Percentiles rank a stretch among this genome's conserved stretches.
Conservation (phyloP, 805 yeast genomes). For the Saccharomycopsis sp. region DNA sequence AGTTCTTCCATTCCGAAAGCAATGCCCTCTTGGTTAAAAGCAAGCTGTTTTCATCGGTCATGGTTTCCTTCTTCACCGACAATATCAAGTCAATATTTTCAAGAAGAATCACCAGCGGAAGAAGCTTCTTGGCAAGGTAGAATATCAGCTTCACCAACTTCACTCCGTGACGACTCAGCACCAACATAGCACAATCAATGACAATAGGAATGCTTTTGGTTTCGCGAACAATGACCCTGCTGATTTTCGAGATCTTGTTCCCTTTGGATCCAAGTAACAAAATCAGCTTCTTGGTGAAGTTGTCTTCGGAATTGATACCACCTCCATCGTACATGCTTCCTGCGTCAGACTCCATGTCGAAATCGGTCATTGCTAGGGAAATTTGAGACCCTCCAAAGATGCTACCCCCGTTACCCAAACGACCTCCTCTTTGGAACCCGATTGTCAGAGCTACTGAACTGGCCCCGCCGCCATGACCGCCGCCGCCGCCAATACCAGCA, state of each 20-base stretch:
- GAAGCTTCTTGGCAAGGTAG: slow-evolving; percentile 69
- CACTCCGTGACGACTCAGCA: slow-evolving; percentile 63
- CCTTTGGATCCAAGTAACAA: slow-evolving; percentile 96
- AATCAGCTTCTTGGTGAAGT: slow-evolving; percentile 69
- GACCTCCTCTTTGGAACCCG: too few relatives aligned
- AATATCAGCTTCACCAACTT: slow-evolving; percentile 86
- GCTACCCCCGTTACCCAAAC: too few relatives aligned
- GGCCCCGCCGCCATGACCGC: too few relatives aligned
- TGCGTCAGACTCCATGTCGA: too few relatives aligned
- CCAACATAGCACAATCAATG: background rate
- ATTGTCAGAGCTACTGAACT: too few relatives aligned
- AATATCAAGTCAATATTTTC: slow-evolving; percentile 92
- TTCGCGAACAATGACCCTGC: slow-evolving; percentile 94
- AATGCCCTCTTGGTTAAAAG: slow-evolving; percentile 45
- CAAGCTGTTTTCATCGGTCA: slow-evolving; percentile 83
- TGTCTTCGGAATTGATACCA: background rate
- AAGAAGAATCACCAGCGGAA: slow-evolving; percentile 90
- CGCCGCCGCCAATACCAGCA: too few relatives aligned
- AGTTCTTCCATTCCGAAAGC: slow-evolving; percentile 83
- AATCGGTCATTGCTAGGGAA: too few relatives aligned
- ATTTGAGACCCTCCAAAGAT: too few relatives aligned
- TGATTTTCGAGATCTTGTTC: slow-evolving; percentile 97
- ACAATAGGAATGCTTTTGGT: slow-evolving; percentile 33
- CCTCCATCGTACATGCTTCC: too few relatives aligned
- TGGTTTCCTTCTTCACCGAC: slow-evolving; percentile 56